phyloP scores from a whole-genome alignment of 805 yeast genomes.

The Metschnikowia anglica region DNA sequence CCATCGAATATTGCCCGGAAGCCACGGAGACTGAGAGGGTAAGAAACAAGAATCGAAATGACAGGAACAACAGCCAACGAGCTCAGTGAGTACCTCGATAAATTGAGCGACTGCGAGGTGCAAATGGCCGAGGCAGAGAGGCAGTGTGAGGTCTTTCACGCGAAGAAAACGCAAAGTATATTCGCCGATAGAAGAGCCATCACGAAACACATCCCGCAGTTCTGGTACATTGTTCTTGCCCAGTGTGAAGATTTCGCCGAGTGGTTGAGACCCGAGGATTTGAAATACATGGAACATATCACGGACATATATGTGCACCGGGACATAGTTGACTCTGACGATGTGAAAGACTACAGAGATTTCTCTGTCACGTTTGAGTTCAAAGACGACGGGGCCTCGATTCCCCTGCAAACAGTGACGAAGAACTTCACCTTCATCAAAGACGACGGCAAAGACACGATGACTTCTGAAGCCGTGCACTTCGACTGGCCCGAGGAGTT shows the following conservation, averaged over 20 bases:
- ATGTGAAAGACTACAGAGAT: constrained; percentile 45
- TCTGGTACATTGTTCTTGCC: constrained; percentile 86
- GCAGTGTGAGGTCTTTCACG: constrained; percentile 55
- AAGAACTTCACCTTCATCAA: constrained; percentile 55
- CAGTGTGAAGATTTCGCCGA: constrained; percentile 85
- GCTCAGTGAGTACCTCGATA: constrained; percentile 34
- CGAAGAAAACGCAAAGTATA: constrained; percentile 54
- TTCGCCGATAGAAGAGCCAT: constrained; percentile 56
- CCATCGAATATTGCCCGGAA: no score
- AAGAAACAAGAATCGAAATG: background rate
- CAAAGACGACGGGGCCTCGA: constrained; percentile 36
- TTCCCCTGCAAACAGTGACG: constrained; percentile 56
- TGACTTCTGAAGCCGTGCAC: constrained; percentile 53
- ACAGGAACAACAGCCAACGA: constrained; percentile 10
- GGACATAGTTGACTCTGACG: constrained; percentile 34
- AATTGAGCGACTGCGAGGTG: constrained; percentile 56
- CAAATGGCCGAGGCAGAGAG: constrained; percentile 60
- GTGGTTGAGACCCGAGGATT: constrained; percentile 71
- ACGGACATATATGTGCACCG: constrained; percentile 62
- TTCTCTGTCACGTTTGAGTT: constrained; percentile 64
- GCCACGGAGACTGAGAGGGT: background rate
- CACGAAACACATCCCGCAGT: constrained; percentile 60
- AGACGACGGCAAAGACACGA: constrained; percentile 54
- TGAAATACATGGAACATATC: constrained; percentile 68
- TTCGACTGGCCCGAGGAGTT: constrained; percentile 72